These are phyloP conservation scores for Suillus discolor DNA, from an alignment of 768 basidiomycete species.

Conservation along the genomic window DNA sequence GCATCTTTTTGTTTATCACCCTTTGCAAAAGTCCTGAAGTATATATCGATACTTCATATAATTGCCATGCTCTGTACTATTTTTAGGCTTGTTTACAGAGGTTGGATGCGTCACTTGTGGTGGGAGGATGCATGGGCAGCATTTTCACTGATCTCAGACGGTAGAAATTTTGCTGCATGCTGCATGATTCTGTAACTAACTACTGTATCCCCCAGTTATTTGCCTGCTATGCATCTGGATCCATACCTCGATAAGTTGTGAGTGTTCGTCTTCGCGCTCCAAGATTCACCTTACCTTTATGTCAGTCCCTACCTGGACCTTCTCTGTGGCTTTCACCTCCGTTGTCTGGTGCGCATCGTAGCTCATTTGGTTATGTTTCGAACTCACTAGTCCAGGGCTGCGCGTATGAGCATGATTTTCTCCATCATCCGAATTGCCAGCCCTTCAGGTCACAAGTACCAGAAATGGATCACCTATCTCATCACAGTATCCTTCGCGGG, in stretches of 20 bases:
- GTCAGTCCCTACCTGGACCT: neutral
- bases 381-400: slow-evolving; percentile 4
- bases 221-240: neutral
- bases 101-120: slow-evolving; percentile 1
- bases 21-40: neutral
- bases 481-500: neutral
- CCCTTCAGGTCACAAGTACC: neutral
- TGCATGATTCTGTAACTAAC: neutral
- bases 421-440: slow-evolving; percentile 3
- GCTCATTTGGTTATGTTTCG: neutral
- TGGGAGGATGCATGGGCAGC: slow-evolving; percentile 5
- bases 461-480: neutral
- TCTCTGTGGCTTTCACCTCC: neutral
- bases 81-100: slow-evolving; percentile 2
- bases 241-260: neutral
- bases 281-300: neutral
- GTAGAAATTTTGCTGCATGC: neutral
- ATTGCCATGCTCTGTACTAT: neutral
- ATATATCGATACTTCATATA: neutral
- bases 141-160: neutral
- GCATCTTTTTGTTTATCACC: neutral
- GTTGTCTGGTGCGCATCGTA: neutral
- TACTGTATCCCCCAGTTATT: neutral
- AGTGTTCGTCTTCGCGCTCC: neutral
- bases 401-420: slow-evolving; percentile 11